phyloP scores from a whole-genome alignment of 2,329 filamentous ascomycete species.

The Rhytidhysteron rufulum region DNA sequence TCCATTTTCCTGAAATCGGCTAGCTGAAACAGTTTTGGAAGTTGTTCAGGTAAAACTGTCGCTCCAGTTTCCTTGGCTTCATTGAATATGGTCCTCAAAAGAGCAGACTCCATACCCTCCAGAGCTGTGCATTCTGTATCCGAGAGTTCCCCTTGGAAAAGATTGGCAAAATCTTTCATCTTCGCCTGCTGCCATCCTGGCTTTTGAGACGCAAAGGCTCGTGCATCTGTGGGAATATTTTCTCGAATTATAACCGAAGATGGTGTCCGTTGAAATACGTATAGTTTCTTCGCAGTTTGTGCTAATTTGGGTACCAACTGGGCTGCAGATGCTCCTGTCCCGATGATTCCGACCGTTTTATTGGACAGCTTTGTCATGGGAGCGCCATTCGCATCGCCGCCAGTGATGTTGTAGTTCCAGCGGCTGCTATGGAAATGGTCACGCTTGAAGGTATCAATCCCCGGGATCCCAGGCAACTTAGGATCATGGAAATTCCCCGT shows the following conservation, averaged over 20 bases:
- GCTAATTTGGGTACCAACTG: conserved; percentile 41
- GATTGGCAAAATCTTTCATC: conserved; percentile 39
- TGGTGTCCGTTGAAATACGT: conserved; percentile 45
- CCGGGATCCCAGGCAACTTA: conserved; percentile 44
- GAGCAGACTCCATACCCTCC: no score
- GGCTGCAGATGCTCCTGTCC: conserved; percentile 43
- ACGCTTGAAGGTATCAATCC: conserved; percentile 37
- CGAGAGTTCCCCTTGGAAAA: conserved; percentile 25
- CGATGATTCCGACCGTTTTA: conserved; percentile 43
- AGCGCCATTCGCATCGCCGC: conserved; percentile 28
- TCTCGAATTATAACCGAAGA: conserved; percentile 31
- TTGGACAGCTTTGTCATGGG: conserved; percentile 26
- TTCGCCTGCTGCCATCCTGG: conserved; percentile 49
- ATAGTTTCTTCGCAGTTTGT: conserved; percentile 33
- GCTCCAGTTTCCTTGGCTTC: conserved; percentile 32
- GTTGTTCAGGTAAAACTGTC: conserved; percentile 33
- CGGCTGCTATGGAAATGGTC: conserved; percentile 42
- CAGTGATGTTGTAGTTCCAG: conserved; percentile 44
- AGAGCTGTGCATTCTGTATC: no score
- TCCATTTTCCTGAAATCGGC: conserved; percentile 43
- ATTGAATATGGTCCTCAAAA: conserved; percentile 35
- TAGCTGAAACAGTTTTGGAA: conserved; percentile 32
- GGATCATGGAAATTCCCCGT: conserved; percentile 41
- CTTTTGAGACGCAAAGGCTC: conserved; percentile 33
- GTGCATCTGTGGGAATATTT: conserved; percentile 39